These are phyloP conservation scores for Volvox reticuliferus DNA, from an alignment of 139 green algal species.

Conservation along the genomic window DNA sequence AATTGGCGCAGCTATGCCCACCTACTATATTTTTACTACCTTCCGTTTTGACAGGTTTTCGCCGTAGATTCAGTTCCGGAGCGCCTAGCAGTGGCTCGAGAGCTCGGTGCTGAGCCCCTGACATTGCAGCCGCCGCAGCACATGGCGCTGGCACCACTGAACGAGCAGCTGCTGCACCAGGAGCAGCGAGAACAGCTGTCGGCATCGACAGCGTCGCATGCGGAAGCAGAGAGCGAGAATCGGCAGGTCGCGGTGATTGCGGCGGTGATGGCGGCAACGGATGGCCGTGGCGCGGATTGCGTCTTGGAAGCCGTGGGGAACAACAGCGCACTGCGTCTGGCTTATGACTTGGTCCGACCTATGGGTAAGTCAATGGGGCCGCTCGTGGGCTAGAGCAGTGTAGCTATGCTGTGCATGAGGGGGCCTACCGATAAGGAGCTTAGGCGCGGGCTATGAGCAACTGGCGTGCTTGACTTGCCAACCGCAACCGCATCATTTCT, in stretches of 20 bases:
- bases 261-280: constrained; percentile 54
- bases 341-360: constrained; percentile 72
- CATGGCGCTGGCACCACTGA: no score
- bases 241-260: constrained; percentile 1
- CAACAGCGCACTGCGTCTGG: constrained; percentile 57
- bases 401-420: no score
- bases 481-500: no score
- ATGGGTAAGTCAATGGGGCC: constrained; percentile 39
- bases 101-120: constrained; percentile 63
- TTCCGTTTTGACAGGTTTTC: constrained; percentile 47
- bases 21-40: no score
- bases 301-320: constrained; percentile 72
- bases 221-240: background rate
- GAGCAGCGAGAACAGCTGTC: background rate
- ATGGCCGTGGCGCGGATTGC: constrained; percentile 68
- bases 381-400: no score
- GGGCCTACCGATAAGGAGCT: no score
- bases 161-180: background rate
- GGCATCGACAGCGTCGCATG: background rate
- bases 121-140: background rate
- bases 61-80: constrained; percentile 74
- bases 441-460: no score
- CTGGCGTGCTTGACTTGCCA: no score
- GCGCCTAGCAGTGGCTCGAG: constrained; percentile 64
- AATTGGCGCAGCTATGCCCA: no score